Percentiles rank a stretch among this genome's conserved stretches.
Conservation (phyloP, 202 grass and related monocot genomes). For the Setaria viridis region DNA sequence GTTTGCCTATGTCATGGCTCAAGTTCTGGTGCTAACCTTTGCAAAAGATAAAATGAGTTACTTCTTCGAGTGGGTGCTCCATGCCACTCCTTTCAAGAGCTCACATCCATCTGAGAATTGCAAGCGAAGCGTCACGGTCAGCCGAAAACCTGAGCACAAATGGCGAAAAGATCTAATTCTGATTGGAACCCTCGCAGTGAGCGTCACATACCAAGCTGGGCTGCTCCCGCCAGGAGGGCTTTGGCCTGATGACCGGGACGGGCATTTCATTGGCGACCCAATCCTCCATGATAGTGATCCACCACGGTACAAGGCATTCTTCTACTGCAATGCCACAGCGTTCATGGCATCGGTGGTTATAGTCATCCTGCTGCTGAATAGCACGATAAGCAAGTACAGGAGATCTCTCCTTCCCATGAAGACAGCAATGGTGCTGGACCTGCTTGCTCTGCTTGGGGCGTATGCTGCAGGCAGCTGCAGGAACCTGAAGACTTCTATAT, state of each 20-base stretch:
- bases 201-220: conserved; percentile 59
- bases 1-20: conserved; percentile 50
- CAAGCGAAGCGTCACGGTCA: background rate
- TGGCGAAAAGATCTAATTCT: conserved; percentile 64
- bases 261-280: conserved; percentile 52
- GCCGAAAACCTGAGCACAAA: conserved; percentile 35
- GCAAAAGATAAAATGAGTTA: conserved; percentile 28
- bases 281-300: conserved; percentile 56
- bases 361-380: conserved; percentile 66
- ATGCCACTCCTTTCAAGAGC: conserved; percentile 34
- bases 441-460: conserved; percentile 53
- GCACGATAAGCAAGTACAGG: conserved; percentile 52
- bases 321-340: conserved; percentile 63
- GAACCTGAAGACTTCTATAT: conserved; percentile 48
- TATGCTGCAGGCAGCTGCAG: conserved; percentile 59
- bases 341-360: conserved; percentile 67
- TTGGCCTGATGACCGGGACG: conserved; percentile 46
- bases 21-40: conserved; percentile 37
- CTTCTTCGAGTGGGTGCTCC: conserved; percentile 26
- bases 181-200: conserved; percentile 59
- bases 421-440: conserved; percentile 58
- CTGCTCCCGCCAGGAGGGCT: conserved; percentile 57
- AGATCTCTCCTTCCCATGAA: conserved; percentile 62
- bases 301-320: conserved; percentile 56
- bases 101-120: background rate